phyloP scores from a whole-genome alignment of 768 basidiomycete genomes.

The Phylloporus sp. region DNA sequence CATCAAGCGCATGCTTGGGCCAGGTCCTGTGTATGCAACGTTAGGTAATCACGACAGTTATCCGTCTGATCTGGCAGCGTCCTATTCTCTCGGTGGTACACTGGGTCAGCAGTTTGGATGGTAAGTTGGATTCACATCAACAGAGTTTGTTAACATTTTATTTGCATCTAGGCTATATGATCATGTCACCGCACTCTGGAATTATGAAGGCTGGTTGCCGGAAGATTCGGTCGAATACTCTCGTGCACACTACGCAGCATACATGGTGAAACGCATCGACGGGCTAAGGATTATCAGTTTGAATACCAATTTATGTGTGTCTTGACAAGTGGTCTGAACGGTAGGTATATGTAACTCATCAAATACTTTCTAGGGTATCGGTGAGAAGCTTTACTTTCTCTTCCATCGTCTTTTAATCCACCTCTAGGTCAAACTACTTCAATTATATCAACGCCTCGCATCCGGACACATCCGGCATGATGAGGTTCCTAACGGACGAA shows the following conservation, averaged over 20 bases:
- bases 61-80: constrained; percentile 54
- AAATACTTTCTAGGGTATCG: constrained; percentile 28
- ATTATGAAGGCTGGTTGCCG: constrained; percentile 67
- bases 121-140: constrained; percentile 32
- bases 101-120: constrained; percentile 64
- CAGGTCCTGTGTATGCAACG: constrained; percentile 71
- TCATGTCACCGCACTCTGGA: constrained; percentile 68
- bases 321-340: background rate
- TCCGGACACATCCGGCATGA: constrained; percentile 70
- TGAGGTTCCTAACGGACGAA: constrained; percentile 74
- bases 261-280: constrained; percentile 62
- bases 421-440: constrained; percentile 60
- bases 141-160: background rate
- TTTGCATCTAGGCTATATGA: constrained; percentile 61
- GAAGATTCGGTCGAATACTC: constrained; percentile 53
- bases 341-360: background rate
- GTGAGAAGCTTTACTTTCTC: constrained; percentile 16
- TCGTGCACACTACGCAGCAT: constrained; percentile 66
- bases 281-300: constrained; percentile 70
- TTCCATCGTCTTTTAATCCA: background rate
- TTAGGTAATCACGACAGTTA: constrained; percentile 78
- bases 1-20: constrained; percentile 56
- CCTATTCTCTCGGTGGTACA: constrained; percentile 50
- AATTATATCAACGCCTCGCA: constrained; percentile 73
- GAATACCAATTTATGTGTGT: constrained; percentile 74